phyloP scores from a whole-genome alignment of 129 eudicot genomes.

The Flaveria brownii region DNA sequence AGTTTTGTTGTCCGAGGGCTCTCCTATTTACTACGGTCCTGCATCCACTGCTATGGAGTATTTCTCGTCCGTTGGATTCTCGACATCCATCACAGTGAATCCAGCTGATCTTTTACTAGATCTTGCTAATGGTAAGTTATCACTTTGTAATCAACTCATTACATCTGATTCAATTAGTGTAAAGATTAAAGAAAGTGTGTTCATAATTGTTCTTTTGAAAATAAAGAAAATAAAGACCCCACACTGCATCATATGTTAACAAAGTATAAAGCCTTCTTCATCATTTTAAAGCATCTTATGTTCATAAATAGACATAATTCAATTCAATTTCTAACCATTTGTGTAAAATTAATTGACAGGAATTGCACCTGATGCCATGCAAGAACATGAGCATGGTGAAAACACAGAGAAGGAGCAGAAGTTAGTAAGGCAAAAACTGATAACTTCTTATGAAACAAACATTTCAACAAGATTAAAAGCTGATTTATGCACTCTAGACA shows the following conservation, averaged over 20 bases:
- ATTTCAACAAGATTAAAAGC: slow-evolving; percentile 68
- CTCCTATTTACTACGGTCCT: slow-evolving; percentile 89
- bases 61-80: slow-evolving; percentile 81
- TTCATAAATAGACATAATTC: slow-evolving; percentile 17
- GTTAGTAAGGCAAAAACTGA: slow-evolving; percentile 58
- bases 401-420: slow-evolving; percentile 61
- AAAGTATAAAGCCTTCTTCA: slow-evolving; percentile 31
- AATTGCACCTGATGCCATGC: slow-evolving; percentile 71
- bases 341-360: slow-evolving; percentile 49
- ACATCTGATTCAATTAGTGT: slow-evolving; percentile 26
- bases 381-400: slow-evolving; percentile 63
- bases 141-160: too few species aligned
- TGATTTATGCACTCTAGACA: slow-evolving; percentile 67
- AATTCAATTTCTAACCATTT: slow-evolving; percentile 1
- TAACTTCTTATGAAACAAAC: slow-evolving; percentile 76
- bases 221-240: slow-evolving; percentile 43
- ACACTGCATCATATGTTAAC: slow-evolving; percentile 35
- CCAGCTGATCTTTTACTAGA: slow-evolving; percentile 98
- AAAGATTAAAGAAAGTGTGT: slow-evolving; percentile 27
- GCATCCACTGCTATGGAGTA: slow-evolving; percentile 86
- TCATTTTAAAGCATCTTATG: slow-evolving; percentile 28
- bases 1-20: slow-evolving; percentile 82
- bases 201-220: slow-evolving; percentile 42
- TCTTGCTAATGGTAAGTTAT: slow-evolving; percentile 89
- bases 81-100: slow-evolving; percentile 70